Evolutionary conservation across 1,284 basidiomycete genomes (phyloP).

Genomic region (Papiliotrema flavescens): DNA sequence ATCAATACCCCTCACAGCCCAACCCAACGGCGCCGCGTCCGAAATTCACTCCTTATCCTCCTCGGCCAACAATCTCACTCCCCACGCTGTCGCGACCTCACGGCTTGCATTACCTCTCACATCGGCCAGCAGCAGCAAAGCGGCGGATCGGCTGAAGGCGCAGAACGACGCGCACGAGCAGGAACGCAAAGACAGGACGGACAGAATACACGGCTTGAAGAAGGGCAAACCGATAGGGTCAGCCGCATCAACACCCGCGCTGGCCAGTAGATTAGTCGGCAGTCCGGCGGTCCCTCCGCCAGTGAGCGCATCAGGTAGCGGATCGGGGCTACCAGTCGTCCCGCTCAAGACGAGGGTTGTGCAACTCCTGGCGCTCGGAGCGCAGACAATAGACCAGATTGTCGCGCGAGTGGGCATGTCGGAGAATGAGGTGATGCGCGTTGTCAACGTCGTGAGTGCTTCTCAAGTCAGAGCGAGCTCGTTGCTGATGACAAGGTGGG

Average conservation of each 20-base stretch:
- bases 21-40: slow-evolving; percentile 18
- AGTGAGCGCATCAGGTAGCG: background rate
- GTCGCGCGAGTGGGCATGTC: slow-evolving; percentile 28
- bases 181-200: slow-evolving; percentile 25
- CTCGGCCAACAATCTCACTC: slow-evolving; percentile 8
- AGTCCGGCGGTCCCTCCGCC: slow-evolving; percentile 5
- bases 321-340: slow-evolving; percentile 16
- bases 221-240: background rate
- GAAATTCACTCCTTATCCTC: slow-evolving; percentile 26
- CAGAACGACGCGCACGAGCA: slow-evolving; percentile 27
- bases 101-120: slow-evolving; percentile 33
- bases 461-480: background rate
- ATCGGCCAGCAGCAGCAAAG: slow-evolving; percentile 16
- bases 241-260: background rate
- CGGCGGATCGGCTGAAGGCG: slow-evolving; percentile 30
- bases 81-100: slow-evolving; percentile 35
- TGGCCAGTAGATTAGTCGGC: slow-evolving; percentile 10
- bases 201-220: slow-evolving; percentile 20
- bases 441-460: slow-evolving; percentile 38
- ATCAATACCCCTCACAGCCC: slow-evolving; percentile 22
- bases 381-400: slow-evolving; percentile 27
- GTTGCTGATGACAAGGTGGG: slow-evolving; percentile 25
- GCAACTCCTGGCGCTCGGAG: slow-evolving; percentile 40
- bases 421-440: slow-evolving; percentile 37
- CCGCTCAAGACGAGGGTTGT: slow-evolving; percentile 45